Conservation (phyloP, 352 stramenopile species). For the Pythium graminicola region DNA sequence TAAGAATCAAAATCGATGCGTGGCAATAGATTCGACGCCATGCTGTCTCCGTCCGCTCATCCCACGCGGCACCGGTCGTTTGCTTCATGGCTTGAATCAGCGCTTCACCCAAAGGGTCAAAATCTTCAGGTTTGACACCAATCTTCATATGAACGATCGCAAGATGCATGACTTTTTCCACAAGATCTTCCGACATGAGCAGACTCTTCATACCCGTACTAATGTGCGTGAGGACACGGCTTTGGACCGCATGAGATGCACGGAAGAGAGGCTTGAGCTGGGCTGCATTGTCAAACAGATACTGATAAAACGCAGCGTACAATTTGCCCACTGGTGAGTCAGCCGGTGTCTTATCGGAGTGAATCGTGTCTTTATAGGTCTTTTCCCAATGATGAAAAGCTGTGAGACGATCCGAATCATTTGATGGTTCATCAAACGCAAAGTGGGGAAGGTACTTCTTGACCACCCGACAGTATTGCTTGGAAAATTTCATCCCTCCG, state of each 20-base stretch:
- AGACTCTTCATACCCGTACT: conserved; percentile 57
- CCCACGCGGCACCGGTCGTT: conserved; percentile 44
- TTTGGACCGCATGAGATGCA: conserved; percentile 50
- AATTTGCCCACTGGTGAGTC: conserved; percentile 44
- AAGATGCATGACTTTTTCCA: conserved; percentile 52
- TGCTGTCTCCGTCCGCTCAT: conserved; percentile 36
- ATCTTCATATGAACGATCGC: conserved; percentile 61
- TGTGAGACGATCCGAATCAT: conserved; percentile 38
- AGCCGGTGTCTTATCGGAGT: conserved; percentile 41
- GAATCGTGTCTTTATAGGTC: conserved; percentile 63
- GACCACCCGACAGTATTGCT: conserved; percentile 60
- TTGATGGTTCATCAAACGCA: conserved; percentile 39
- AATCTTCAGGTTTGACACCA: conserved; percentile 56
- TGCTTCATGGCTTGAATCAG: conserved; percentile 55
- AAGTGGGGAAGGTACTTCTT: conserved; percentile 60
- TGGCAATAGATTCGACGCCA: conserved; percentile 62
- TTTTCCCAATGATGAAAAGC: conserved; percentile 61
- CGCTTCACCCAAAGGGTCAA: conserved; percentile 49
- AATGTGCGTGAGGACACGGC: conserved; percentile 57
- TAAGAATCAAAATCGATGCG: conserved; percentile 50
- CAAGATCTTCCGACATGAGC: conserved; percentile 44
- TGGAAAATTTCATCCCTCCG: conserved; percentile 36
- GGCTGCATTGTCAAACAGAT: conserved; percentile 50
- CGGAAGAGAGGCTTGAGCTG: conserved; percentile 62
- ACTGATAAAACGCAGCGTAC: conserved; percentile 63